Evolutionary conservation across 768 basidiomycete genomes (phyloP), one percentile per base, ranked within the genome.

Genomic region (Agrocybe pediades): DNA sequence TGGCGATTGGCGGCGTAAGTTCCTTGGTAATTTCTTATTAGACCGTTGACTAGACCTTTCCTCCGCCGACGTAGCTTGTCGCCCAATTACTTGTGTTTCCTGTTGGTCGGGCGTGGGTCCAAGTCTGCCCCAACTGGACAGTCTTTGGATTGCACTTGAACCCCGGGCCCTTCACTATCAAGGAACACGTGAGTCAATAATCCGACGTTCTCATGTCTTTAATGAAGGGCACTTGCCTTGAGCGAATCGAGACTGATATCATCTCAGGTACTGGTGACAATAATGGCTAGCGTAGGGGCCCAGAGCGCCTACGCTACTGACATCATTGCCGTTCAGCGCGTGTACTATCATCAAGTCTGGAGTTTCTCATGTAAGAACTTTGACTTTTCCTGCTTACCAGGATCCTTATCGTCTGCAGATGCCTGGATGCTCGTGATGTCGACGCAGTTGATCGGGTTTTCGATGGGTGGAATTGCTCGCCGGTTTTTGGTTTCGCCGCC

Each of bases 161-260:
- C 66, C 87, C 87, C 16, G 90, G 90, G 2, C 86, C 83, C 1
- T 91, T 89, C 64, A 81, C 79, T 20, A 87, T 91, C 65, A 90
- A 92, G 71, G 90, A 77, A 65, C 77, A 77, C 67, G 76, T 76
- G 52, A 57, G 65, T 59, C 47, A 55, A 24, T 45, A 40, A 21
- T 39, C 24, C 51, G 25, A 27, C 23, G 27, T 16, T 20, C 40
- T 26, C 46, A 26, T 57, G 55, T n/a, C n/a, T n/a, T n/a, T n/a
- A n/a, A n/a, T n/a, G n/a, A n/a, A n/a, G n/a, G n/a, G n/a, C n/a
- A n/a, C n/a, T n/a, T n/a, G n/a, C n/a, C n/a, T n/a, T n/a, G n/a
- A n/a, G n/a, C n/a, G n/a, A n/a, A n/a, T n/a, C n/a, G 25, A 36
- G 36, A 25, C 54, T 63, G 46, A 59, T 58, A 30, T 23, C 33